These are phyloP conservation scores for Mycena haematopus DNA, from an alignment of 768 basidiomycete genomes.

Conservation along the genomic window DNA sequence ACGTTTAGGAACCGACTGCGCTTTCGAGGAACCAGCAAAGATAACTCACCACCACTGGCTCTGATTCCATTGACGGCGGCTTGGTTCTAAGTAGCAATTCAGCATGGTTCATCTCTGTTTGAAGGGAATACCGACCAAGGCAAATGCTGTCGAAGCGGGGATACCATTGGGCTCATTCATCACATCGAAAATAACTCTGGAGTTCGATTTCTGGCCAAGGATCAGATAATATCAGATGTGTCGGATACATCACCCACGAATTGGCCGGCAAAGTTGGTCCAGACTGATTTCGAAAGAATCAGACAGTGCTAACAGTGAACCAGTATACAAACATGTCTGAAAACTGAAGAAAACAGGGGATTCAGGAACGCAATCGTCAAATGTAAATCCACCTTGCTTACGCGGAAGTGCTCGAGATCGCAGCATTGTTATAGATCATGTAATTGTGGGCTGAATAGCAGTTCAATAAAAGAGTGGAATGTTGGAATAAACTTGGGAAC, in stretches of 20 bases:
- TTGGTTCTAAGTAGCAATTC: conserved; percentile 53
- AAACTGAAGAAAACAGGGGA: conserved; percentile 42
- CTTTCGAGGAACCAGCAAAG: background rate
- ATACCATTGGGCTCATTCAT: conserved; percentile 54
- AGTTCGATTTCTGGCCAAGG: conserved; percentile 48
- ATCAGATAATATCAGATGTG: background rate
- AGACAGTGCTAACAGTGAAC: background rate
- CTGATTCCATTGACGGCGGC: conserved; percentile 72
- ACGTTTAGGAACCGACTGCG: background rate
- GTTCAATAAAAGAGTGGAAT: conserved; percentile 2
- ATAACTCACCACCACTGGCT: conserved; percentile 46
- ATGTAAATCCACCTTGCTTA: conserved; percentile 38
- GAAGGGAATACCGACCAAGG: conserved; percentile 44
- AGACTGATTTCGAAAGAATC: conserved; percentile 43
- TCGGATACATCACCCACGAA: conserved; percentile 48
- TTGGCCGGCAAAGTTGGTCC: conserved; percentile 60
- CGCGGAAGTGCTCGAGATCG: conserved; percentile 56
- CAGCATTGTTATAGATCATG: conserved; percentile 61
- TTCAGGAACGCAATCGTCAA: background rate
- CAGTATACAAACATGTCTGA: conserved; percentile 49
- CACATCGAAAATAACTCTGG: conserved; percentile 61
- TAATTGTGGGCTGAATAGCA: conserved; percentile 58
- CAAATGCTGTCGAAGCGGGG: conserved; percentile 55
- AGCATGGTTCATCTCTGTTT: background rate
- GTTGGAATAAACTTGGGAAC: conserved; percentile 24